Conservation (phyloP, 345 rosid species). For the Eucalyptus brandiana region DNA sequence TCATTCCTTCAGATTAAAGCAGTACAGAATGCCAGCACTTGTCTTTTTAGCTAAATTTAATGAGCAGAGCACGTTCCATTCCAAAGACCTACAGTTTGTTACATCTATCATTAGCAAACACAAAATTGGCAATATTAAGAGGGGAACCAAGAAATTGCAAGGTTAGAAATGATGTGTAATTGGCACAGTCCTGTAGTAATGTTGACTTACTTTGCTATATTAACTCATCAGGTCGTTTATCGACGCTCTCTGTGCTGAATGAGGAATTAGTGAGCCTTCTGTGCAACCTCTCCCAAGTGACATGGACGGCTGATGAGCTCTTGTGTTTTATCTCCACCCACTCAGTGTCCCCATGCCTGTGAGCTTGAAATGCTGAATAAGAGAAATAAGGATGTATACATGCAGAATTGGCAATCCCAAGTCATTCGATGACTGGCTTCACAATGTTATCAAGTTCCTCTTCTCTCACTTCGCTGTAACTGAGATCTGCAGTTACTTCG, state of each 20-base stretch:
- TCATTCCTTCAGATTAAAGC: not conserved
- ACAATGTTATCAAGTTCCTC: not conserved
- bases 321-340: not conserved
- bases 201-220: not conserved
- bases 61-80: not conserved
- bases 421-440: not conserved
- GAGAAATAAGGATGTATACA: not conserved
- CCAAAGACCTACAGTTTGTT: not conserved
- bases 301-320: slow-evolving; percentile 1
- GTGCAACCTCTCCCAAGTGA: slow-evolving; percentile 8
- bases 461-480: not conserved
- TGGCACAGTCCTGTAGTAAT: not conserved
- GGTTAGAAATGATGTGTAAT: not conserved
- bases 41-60: not conserved
- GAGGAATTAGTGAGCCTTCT: slow-evolving; percentile 13
- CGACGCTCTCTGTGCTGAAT: slow-evolving; percentile 7
- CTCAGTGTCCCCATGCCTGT: not conserved
- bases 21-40: not conserved
- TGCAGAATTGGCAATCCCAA: not conserved
- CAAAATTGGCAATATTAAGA: not conserved
- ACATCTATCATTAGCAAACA: not conserved
- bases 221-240: slow-evolving; percentile 5
- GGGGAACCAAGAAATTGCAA: not conserved
- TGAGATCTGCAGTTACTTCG: not conserved
- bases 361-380: not conserved